Base-by-base conservation (phyloP, 139 green algal genomes). In the Gonium pectorale region DNA sequence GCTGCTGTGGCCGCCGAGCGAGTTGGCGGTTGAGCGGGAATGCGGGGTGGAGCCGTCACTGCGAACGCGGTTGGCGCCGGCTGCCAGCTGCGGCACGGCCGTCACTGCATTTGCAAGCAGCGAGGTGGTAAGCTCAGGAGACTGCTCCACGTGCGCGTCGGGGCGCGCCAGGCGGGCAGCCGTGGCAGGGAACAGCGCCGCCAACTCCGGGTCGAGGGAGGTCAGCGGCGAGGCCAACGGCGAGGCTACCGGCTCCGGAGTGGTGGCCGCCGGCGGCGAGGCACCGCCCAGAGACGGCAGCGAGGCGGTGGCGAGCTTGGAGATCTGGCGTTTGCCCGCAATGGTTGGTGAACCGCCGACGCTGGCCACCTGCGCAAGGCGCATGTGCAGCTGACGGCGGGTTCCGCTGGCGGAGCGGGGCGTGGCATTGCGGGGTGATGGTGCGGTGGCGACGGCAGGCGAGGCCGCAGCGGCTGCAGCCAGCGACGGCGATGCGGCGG, bases 121-220 rank as follows among this genome's bases (percentile, higher is more conserved):
- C 35, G 59, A 63, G 59, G 35, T 29, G 17, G 59, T 41, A 0
- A 59, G 59, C 31, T 60, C 59, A 24, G 59, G 75, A 7, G 75
- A 59, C 75, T 82, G 75, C 41, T 82, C 40, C n/a, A 71, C 17
- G 17, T 46, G 41, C 7, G 75, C 75, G 11, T 54, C n/a, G 2
- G 75, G 75, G 29, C 41, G 40, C 3, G 59, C 40, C 40, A 82
- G 75, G 15, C 75, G 75, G 0, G 75, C 75, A 6, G 75, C 75
- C 15, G 75, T 82, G 75, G 75, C 75, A 41, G 75, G 75, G 60
- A 82, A 82, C 75, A 82, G 40, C 2, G 75, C 75, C 4, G 75
- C 75, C 41, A 82, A 59, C 75, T 82, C 59, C 5, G 75, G 75
- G 56, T 71, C 75, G 29, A 82, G 59, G 24, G 75, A 68, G 35